A percentile compares a stretch with the other conserved stretches of the same genome.
These are phyloP conservation scores for Penicillium polonicum DNA, from an alignment of 2,329 filamentous ascomycete genomes.

Conservation along the genomic window DNA sequence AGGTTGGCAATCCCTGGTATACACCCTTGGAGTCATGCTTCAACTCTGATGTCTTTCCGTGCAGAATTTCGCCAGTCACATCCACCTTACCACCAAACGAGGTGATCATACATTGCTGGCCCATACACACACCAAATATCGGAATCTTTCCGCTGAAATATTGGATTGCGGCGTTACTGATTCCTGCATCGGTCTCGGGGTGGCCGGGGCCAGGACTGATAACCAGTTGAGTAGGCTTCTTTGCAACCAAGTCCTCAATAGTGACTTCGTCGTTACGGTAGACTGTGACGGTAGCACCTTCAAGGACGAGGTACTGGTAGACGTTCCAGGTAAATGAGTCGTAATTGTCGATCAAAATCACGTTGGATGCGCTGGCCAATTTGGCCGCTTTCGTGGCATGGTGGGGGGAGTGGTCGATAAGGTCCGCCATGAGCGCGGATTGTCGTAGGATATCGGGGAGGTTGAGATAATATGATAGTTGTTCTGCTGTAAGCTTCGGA, in stretches of 20 bases:
- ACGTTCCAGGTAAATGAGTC: constrained; percentile 99
- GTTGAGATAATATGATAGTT: background rate
- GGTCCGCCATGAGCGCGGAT: constrained; percentile 38
- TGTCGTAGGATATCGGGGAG: background rate
- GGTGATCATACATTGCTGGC: constrained; percentile 96
- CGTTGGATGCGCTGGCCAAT: constrained; percentile 78
- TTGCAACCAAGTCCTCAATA: constrained; percentile 75
- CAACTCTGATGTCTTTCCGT: constrained; percentile 92
- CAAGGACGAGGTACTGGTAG: constrained; percentile 96
- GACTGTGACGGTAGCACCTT: constrained; percentile 86
- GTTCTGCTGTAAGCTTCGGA: background rate
- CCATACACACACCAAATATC: constrained; percentile 97
- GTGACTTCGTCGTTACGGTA: constrained; percentile 90
- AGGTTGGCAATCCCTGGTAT: constrained; percentile 75
- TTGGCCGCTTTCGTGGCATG: constrained; percentile 73
- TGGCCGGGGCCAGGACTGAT: constrained; percentile 95
- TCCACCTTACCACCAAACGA: constrained; percentile 88
- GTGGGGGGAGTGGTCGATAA: constrained; percentile 77
- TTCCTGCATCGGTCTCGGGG: constrained; percentile 83
- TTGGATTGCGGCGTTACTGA: constrained; percentile 87
- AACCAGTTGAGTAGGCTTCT: constrained; percentile 88
- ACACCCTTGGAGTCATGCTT: constrained; percentile 90
- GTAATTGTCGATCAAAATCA: constrained; percentile 97
- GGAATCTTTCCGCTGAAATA: constrained; percentile 94
- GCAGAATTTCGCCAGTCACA: constrained; percentile 92